A percentile compares a stretch with the other conserved stretches of the same genome.
phyloP scores from a whole-genome alignment of 768 basidiomycete genomes.

The Psilocybe tampanensis region DNA sequence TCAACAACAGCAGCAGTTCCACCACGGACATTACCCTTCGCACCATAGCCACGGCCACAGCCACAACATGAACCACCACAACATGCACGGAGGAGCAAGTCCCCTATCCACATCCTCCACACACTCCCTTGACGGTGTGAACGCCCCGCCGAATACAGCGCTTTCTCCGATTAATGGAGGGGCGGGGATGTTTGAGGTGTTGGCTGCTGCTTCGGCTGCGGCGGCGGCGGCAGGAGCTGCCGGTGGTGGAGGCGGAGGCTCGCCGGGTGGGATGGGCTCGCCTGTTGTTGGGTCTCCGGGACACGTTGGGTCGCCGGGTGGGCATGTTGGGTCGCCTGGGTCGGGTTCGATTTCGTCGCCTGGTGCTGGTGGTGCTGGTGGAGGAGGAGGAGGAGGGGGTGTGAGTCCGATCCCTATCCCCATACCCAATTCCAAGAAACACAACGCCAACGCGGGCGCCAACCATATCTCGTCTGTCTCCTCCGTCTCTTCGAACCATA shows the following conservation, averaged over 20 bases:
- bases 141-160: constrained; percentile 13
- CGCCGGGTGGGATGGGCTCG: no score
- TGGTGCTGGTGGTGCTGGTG: background rate
- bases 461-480: no score
- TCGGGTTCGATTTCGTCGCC: background rate
- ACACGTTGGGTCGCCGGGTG: no score
- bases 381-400: background rate
- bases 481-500: no score
- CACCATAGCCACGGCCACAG: background rate
- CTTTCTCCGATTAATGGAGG: constrained; percentile 5
- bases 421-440: no score
- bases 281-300: no score
- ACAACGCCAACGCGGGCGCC: background rate
- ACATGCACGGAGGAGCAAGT: constrained; percentile 4
- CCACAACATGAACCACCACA: background rate
- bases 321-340: background rate
- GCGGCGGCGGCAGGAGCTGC: no score
- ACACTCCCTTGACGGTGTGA: background rate
- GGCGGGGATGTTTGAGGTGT: constrained; percentile 6
- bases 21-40: background rate
- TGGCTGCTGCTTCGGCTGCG: no score
- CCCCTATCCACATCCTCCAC: constrained; percentile 11
- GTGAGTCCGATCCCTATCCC: no score
- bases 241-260: no score
- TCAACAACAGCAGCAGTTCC: constrained; percentile 1